A percentile compares a stretch with the other conserved stretches of the same genome.
Conservation (phyloP, 139 green algal species). For the Micractinium conductrix region DNA sequence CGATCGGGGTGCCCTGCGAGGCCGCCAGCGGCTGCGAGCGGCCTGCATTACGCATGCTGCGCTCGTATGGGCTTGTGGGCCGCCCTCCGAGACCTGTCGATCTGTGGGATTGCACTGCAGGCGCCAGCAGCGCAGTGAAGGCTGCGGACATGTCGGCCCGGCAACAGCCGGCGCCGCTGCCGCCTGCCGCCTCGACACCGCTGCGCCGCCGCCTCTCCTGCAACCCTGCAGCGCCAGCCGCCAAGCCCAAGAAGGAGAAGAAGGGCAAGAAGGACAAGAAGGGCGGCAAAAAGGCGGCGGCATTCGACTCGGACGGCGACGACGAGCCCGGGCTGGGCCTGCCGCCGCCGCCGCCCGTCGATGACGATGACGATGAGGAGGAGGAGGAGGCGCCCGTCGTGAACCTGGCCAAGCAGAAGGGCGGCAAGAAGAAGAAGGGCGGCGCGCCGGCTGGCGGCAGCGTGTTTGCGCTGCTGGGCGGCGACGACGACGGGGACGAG, state of each 20-base stretch:
- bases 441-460: constrained; percentile 13
- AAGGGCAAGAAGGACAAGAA: constrained; percentile 63
- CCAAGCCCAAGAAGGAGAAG: constrained; percentile 50
- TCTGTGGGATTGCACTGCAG: too few relatives aligned
- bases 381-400: constrained; percentile 50
- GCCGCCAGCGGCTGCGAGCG: too few relatives aligned
- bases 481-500: constrained; percentile 52
- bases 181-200: not conserved
- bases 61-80: too few relatives aligned
- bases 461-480: constrained; percentile 61
- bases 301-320: constrained; percentile 54
- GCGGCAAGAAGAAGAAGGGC: constrained; percentile 41
- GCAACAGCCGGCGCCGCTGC: too few relatives aligned
- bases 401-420: constrained; percentile 58
- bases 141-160: too few relatives aligned
- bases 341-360: not conserved
- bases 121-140: too few relatives aligned
- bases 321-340: constrained; percentile 53
- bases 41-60: too few relatives aligned
- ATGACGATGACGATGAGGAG: constrained; percentile 45
- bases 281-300: constrained; percentile 75
- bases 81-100: too few relatives aligned
- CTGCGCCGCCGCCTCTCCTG: not conserved
- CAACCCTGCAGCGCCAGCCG: not conserved
- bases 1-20: too few relatives aligned